These are phyloP conservation scores for Neoboletus subvelutipes DNA, from an alignment of 768 basidiomycete genomes.

Conservation along the genomic window DNA sequence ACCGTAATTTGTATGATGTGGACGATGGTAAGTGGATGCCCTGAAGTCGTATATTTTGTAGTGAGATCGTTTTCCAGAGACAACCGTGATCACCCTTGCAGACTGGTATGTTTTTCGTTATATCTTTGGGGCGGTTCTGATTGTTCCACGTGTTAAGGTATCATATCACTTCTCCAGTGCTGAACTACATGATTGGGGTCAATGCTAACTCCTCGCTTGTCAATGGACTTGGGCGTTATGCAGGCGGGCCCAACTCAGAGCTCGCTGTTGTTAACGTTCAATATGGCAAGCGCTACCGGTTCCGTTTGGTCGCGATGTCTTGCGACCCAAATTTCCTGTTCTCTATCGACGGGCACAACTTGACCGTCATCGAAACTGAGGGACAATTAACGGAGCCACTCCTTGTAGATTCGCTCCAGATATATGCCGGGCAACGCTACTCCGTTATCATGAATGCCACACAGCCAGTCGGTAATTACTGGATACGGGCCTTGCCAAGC, in stretches of 20 bases:
- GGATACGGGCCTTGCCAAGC: slow-evolving; percentile 45
- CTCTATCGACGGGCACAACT: slow-evolving; percentile 46
- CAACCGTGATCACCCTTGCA: slow-evolving; percentile 25
- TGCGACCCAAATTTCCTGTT: slow-evolving; percentile 46
- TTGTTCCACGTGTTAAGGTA: slow-evolving; percentile 17
- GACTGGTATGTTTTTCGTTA: slow-evolving; percentile 20
- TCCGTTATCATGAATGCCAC: slow-evolving; percentile 45
- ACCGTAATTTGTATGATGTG: slow-evolving; percentile 39
- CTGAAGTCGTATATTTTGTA: neutral
- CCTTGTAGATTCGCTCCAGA: slow-evolving; percentile 38
- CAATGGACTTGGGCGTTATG: slow-evolving; percentile 32
- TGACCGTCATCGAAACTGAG: slow-evolving; percentile 47
- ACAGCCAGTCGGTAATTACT: slow-evolving; percentile 51
- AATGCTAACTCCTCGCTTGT: slow-evolving; percentile 28
- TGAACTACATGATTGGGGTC: slow-evolving; percentile 19
- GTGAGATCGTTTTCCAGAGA: slow-evolving; percentile 13
- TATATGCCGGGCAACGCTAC: slow-evolving; percentile 39
- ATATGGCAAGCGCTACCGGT: slow-evolving; percentile 42
- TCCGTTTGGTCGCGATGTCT: slow-evolving; percentile 46
- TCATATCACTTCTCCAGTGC: slow-evolving; percentile 16
- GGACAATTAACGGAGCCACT: slow-evolving; percentile 42
- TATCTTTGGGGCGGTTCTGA: neutral
- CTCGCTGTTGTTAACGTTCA: slow-evolving; percentile 43
- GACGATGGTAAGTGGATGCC: slow-evolving; percentile 38
- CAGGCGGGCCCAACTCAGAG: slow-evolving; percentile 35